A percentile compares a stretch with the other conserved stretches of the same genome.
Evolutionary conservation across 176 grass and related monocot genomes (phyloP).

Genomic region (Juncus effusus): DNA sequence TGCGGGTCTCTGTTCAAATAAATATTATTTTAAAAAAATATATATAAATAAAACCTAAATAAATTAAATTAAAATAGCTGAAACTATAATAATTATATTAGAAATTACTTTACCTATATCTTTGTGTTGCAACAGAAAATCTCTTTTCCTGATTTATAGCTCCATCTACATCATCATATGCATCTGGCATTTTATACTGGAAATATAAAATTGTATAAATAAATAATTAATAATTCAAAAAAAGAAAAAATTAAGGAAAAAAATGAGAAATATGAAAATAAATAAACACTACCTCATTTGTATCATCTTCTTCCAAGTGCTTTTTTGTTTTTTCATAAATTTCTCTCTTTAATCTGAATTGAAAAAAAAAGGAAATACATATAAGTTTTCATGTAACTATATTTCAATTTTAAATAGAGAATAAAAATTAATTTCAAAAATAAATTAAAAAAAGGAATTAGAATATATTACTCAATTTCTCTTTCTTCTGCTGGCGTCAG

Average conservation of each 20-base stretch:
- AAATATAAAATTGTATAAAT: constrained; percentile 7
- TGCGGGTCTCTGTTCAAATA: constrained; percentile 59
- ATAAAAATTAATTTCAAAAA: too few relatives aligned
- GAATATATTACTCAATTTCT: constrained; percentile 50
- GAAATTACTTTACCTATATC: constrained; percentile 51
- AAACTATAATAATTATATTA: constrained; percentile 5
- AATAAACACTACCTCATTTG: constrained; percentile 55
- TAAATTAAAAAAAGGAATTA: background rate
- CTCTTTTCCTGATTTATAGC: constrained; percentile 93
- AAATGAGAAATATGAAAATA: constrained; percentile 11
- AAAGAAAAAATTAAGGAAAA: constrained; percentile 3
- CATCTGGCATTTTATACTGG: constrained; percentile 97
- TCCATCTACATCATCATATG: constrained; percentile 82
- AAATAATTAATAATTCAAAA: constrained; percentile 11
- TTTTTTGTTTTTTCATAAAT: constrained; percentile 73
- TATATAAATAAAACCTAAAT: background rate
- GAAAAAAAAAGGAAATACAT: constrained; percentile 24
- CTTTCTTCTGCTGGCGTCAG: constrained; percentile 75
- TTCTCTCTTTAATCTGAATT: constrained; percentile 67
- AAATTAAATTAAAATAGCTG: constrained; percentile 13
- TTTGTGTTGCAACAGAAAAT: constrained; percentile 75
- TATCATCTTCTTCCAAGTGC: constrained; percentile 46
- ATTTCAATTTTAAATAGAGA: too few relatives aligned
- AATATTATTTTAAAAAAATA: constrained; percentile 19
- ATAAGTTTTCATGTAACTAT: background rate